Evolutionary conservation across 176 grass and related monocot species (phyloP).

Genomic region (Juncus effusus): DNA sequence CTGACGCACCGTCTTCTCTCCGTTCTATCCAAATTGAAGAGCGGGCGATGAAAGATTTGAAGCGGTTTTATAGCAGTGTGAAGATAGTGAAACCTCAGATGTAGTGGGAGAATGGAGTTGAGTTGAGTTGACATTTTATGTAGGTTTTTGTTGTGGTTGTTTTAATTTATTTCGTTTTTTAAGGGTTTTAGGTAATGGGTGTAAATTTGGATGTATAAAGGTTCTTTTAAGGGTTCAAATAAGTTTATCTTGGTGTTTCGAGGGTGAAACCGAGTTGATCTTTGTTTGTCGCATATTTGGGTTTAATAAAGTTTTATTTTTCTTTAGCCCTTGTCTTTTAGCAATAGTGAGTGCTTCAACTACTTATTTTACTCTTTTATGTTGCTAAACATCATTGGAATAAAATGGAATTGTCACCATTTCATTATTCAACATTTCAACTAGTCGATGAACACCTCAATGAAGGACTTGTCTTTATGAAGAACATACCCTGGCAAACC

Average conservation of each 20-base stretch:
- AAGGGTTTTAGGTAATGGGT: constrained; percentile 14
- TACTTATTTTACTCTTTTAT: too few species aligned
- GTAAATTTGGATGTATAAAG: constrained; percentile 62
- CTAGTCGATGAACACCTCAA: too few species aligned
- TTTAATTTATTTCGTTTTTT: neutral
- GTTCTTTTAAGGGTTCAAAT: constrained; percentile 17
- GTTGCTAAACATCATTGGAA: too few species aligned
- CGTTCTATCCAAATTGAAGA: constrained; percentile 97
- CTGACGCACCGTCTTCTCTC: constrained; percentile 71
- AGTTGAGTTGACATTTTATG: neutral
- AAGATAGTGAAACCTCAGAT: constrained; percentile 75
- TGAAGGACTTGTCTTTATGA: too few species aligned
- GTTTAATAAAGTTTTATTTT: too few species aligned
- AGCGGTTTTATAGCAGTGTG: constrained; percentile 93
- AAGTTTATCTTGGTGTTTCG: constrained; percentile 16
- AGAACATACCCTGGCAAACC: too few species aligned
- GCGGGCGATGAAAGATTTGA: constrained; percentile 95
- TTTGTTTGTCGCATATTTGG: neutral
- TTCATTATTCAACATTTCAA: too few species aligned
- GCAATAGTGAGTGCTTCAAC: neutral
- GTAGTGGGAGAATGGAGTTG: constrained; percentile 9
- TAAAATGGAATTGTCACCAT: too few species aligned
- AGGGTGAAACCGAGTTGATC: constrained; percentile 24
- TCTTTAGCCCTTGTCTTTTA: constrained; percentile 1
- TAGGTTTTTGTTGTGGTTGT: constrained; percentile 18